phyloP scores from a whole-genome alignment of 352 stramenopile species.

The Phytophthora palmivora region DNA sequence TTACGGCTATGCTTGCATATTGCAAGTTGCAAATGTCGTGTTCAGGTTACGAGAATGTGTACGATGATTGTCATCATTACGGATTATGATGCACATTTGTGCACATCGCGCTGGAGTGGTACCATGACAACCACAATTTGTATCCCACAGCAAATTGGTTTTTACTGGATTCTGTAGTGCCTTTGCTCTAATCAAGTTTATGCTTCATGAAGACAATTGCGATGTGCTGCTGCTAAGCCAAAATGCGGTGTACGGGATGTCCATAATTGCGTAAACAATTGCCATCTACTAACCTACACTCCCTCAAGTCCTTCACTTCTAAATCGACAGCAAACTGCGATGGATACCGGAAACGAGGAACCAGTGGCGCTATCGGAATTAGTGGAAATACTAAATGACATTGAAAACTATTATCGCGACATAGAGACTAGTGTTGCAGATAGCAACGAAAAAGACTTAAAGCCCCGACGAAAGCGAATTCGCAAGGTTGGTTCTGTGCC shows the following conservation, averaged over 20 bases:
- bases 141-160: too few relatives aligned
- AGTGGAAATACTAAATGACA: conserved; percentile 4
- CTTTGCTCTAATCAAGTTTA: too few relatives aligned
- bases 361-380: conserved; percentile 3
- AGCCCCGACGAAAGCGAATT: conserved; percentile 16
- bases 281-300: too few relatives aligned
- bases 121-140: too few relatives aligned
- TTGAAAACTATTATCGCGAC: background rate
- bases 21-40: too few relatives aligned
- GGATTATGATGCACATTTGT: conserved; percentile 1
- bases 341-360: conserved; percentile 1
- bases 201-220: too few relatives aligned
- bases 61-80: too few relatives aligned
- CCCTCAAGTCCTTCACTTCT: conserved; percentile 4
- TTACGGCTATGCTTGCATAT: too few relatives aligned
- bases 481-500: conserved; percentile 21
- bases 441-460: background rate
- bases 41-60: too few relatives aligned
- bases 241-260: background rate
- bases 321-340: conserved; percentile 7
- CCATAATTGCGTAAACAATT: conserved; percentile 7
- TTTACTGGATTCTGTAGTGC: background rate
- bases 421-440: background rate
- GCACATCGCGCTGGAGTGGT: conserved; percentile 4
- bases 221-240: conserved; percentile 4